Evolutionary conservation across 345 rosid species (phyloP), one percentile per base, ranked within the genome.

Genomic region (Boechera stricta): DNA sequence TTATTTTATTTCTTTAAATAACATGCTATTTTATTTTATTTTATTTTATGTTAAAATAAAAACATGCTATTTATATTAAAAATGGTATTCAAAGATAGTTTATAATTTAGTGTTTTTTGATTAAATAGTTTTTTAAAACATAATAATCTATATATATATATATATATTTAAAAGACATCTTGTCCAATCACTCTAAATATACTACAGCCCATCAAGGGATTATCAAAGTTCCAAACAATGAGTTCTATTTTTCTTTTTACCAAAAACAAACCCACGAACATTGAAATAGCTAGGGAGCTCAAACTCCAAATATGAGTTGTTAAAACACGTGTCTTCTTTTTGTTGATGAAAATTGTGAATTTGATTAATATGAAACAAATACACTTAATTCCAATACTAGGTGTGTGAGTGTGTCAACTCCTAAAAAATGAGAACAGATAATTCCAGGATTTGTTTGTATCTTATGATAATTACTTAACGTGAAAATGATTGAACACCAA

Each of bases 391-490:
- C 41, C 42, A 58, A 26, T 33, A 26, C 32, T 32, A n/a, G 63
- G 9, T 47, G 21, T 47, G 9, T n/a, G 3, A n/a, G 4, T 41
- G 38, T 64, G 68, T 29, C 21, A 44, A 64, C 55, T 64, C 55
- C 54, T 68, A 47, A 21, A 7, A 31, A 32, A 15, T 28, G 9
- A n/a, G 26, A 45, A 32, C 3, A 51, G 6, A 44, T 6, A 29
- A 21, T 4, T 72, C 42, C 52, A 28, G 3, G 44, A 42, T 32
- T 73, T 42, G 56, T 73, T 64, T 55, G 64, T 42, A 73, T 73
- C 26, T 52, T 64, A 10, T 73, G 77, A 65, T 35, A 55, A 62
- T 31, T 69, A 61, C n/a, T 69, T 41, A 62, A 41, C 53, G 28
- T 62, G 53, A 69, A 75, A 67, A 38, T 59, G 73, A 67, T 29